Base-by-base conservation (phyloP, 1,284 basidiomycete genomes). In the Ganoderma sinense region DNA sequence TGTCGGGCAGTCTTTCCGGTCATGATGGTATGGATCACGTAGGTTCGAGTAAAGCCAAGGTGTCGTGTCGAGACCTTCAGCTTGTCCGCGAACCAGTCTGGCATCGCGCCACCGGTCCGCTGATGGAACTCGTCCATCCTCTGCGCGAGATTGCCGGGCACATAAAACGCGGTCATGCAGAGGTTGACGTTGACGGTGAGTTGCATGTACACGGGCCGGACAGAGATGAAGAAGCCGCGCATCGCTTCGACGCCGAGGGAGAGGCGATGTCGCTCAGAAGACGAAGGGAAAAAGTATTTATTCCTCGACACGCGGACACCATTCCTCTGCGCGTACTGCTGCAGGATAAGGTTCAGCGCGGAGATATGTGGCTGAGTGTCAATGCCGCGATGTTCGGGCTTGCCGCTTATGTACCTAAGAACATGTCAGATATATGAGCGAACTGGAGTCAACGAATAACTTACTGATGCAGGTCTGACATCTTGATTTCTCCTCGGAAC, bases 151-250 rank as follows among this genome's bases (percentile, higher is more conserved):
- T 89, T 91, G 0, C 89, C 89, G 0, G 89, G 86, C 7, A 82
- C 79, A 70, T 93, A 86, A 76, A 94, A 94, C 0, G 91, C 91
- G 0, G 90, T 87, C 87, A 91, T 91, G 77, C 90, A 91, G 11
- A 88, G 86, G 71, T 92, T 93, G 31, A 94, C 86, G 75, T 94
- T 94, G 63, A 94, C 88, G 86, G 91, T 88, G 3, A 94, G 80
- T 66, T 90, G 84, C 66, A 90, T 90, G 79, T 85, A 88, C 10
- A 86, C 83, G 0, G 90, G 89, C 0, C 91, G 85, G 5, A 90
- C 85, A 0, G 91, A 93, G 63, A 88, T 83, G 78, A 87, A 94
- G 76, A 90, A 94, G 0, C 92, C 92, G 75, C 88, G 85, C 76
- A 85, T 84, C 0, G 90, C 90, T 62, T 87, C 84, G 1, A 92